Evolutionary conservation across 129 eudicot species (phyloP).

Genomic region (Flaveria ramosissima): DNA sequence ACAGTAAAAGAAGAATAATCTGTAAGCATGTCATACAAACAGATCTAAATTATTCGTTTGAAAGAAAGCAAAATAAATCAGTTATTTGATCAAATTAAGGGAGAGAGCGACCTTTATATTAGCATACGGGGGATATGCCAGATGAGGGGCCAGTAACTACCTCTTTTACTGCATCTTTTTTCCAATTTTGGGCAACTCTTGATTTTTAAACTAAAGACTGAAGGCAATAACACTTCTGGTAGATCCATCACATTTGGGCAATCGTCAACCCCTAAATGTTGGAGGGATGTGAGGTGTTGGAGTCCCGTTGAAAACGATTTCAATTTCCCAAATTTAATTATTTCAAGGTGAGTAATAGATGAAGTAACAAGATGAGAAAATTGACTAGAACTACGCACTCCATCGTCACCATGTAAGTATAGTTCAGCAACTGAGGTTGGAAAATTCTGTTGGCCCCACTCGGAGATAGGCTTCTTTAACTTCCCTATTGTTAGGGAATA

Average conservation of each 20-base stretch:
- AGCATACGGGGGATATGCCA: not conserved
- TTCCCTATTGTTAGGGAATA: not conserved
- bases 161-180: constrained; percentile 11
- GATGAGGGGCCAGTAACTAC: constrained; percentile 16
- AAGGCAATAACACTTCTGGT: constrained; percentile 23
- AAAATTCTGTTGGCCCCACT: not conserved
- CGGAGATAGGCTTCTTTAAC: constrained; percentile 18
- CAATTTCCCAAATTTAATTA: not conserved
- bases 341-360: not conserved
- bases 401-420: not conserved
- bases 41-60: not conserved
- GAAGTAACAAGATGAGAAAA: constrained; percentile 5
- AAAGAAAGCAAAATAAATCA: not conserved
- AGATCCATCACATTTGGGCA: constrained; percentile 4
- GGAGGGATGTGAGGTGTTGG: constrained; percentile 3
- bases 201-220: constrained; percentile 8
- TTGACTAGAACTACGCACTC: not conserved
- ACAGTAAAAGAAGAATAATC: not conserved
- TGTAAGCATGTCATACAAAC: no score
- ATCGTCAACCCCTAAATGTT: not conserved
- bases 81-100: not conserved
- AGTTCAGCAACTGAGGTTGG: not conserved
- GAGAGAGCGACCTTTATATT: not conserved
- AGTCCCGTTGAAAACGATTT: not conserved
- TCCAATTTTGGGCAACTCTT: not conserved